A percentile compares a stretch with the other conserved stretches of the same genome.
Conservation (phyloP, 2,329 filamentous ascomycete species). For the Fusarium sp. region DNA sequence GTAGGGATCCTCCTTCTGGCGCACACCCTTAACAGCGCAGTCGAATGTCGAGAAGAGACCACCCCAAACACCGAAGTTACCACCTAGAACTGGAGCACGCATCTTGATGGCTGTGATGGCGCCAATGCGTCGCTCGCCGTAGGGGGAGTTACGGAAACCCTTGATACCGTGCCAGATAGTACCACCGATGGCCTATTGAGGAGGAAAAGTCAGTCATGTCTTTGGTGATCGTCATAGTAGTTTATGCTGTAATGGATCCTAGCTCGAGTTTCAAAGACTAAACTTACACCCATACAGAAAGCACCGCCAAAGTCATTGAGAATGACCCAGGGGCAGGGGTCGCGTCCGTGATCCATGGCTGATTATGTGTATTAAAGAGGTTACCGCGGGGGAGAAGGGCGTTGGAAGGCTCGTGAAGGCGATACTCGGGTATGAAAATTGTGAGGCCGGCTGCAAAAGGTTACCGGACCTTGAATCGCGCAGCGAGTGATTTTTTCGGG, state of each 20-base stretch:
- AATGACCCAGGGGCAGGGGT: conserved; percentile 96
- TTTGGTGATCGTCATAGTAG: background rate
- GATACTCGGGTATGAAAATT: conserved; percentile 36
- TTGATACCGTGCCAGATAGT: conserved; percentile 98
- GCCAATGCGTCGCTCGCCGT: conserved; percentile 95
- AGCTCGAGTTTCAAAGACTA: background rate
- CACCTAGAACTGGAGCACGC: conserved; percentile 92
- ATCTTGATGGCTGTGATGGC: conserved; percentile 98
- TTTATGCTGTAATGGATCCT: conserved; percentile 15
- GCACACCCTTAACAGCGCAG: conserved; percentile 92
- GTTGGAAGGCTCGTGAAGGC: conserved; percentile 26
- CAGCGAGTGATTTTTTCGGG: conserved; percentile 31
- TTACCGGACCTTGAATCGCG: conserved; percentile 30
- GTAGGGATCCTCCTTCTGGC: conserved; percentile 98
- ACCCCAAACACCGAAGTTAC: conserved; percentile 98
- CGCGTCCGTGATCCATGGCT: conserved; percentile 91
- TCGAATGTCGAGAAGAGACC: conserved; percentile 96
- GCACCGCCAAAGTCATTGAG: conserved; percentile 98
- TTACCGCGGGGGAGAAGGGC: conserved; percentile 1
- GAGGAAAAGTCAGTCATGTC: conserved; percentile 32
- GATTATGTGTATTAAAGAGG: conserved; percentile 18
- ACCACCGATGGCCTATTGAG: conserved; percentile 74
- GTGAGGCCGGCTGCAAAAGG: conserved; percentile 38
- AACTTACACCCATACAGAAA: conserved; percentile 91
- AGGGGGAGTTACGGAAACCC: conserved; percentile 88